These are phyloP conservation scores for Schizosaccharomyces lindneri DNA, from an alignment of 805 yeast genomes.

Conservation along the genomic window DNA sequence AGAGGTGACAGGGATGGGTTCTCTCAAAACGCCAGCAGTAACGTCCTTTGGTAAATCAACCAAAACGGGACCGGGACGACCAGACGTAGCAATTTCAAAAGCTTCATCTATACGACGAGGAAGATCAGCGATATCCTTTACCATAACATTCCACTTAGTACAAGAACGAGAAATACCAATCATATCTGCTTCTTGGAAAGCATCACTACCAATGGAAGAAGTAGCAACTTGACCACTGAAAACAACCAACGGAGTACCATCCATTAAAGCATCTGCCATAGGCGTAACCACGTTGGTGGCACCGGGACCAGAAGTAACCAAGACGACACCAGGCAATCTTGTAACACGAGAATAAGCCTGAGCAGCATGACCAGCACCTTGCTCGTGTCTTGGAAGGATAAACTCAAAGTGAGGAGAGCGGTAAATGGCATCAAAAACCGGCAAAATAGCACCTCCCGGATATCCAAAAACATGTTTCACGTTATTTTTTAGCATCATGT, in stretches of 20 bases:
- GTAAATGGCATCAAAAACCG: slow-evolving; percentile 91
- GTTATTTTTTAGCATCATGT: slow-evolving; percentile 89
- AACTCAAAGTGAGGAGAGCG: slow-evolving; percentile 73
- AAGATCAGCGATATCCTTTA: slow-evolving; percentile 73
- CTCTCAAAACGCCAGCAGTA: slow-evolving; percentile 69
- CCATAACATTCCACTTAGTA: slow-evolving; percentile 99
- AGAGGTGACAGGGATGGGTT: slow-evolving; percentile 78
- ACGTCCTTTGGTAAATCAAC: slow-evolving; percentile 97
- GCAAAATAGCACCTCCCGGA: slow-evolving; percentile 97
- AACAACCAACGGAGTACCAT: slow-evolving; percentile 91
- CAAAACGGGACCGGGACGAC: slow-evolving; percentile 95
- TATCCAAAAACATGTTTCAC: slow-evolving; percentile 94
- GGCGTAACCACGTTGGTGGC: slow-evolving; percentile 98
- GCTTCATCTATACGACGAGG: slow-evolving; percentile 95
- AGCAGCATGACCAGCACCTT: slow-evolving; percentile 99
- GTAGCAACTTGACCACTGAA: slow-evolving; percentile 96
- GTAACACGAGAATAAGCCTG: slow-evolving; percentile 92
- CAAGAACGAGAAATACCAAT: slow-evolving; percentile 91
- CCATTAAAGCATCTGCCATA: slow-evolving; percentile 89
- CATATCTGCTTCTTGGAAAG: slow-evolving; percentile 97
- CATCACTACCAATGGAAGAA: slow-evolving; percentile 86
- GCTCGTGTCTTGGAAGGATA: slow-evolving; percentile 88
- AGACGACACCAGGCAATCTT: slow-evolving; percentile 92
- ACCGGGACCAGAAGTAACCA: slow-evolving; percentile 98
- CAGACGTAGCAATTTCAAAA: slow-evolving; percentile 82